Conservation (phyloP, 768 basidiomycete species). For the Auricularia heimuer region DNA sequence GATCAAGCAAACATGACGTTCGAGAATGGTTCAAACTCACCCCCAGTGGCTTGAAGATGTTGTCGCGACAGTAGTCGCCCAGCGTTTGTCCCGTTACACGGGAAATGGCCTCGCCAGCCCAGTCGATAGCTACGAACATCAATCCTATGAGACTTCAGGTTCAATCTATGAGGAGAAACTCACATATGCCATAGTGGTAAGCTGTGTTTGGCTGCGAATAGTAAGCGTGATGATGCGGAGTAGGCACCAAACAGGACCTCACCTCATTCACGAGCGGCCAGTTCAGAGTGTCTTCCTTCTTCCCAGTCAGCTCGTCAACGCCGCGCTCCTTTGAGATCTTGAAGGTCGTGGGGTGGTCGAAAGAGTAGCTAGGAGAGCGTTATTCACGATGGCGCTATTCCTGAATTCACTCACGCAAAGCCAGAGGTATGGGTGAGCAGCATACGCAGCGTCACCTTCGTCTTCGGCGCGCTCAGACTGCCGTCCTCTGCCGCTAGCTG, state of each 20-base stretch:
- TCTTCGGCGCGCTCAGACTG: not conserved
- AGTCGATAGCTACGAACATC: not conserved
- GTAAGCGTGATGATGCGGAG: not conserved
- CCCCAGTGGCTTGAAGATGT: not conserved
- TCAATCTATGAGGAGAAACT: too few relatives aligned
- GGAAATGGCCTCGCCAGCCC: not conserved
- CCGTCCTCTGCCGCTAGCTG: not conserved
- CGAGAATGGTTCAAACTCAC: too few relatives aligned
- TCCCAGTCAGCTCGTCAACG: not conserved
- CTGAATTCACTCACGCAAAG: not conserved
- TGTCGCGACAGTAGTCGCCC: not conserved
- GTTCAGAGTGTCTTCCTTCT: not conserved
- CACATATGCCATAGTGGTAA: not conserved
- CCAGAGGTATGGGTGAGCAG: conserved; percentile 3
- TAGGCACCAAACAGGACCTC: not conserved
- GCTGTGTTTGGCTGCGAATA: not conserved
- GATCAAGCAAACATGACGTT: too few relatives aligned
- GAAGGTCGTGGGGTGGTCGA: not conserved
- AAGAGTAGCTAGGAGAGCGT: not conserved
- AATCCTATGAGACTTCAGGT: too few relatives aligned
- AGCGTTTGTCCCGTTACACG: not conserved
- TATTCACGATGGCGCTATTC: not conserved
- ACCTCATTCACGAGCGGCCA: not conserved
- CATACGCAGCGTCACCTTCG: conserved; percentile 4
- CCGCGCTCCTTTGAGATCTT: too few relatives aligned